A percentile compares a stretch with the other conserved stretches of the same genome.
phyloP scores from a whole-genome alignment of 2,329 filamentous ascomycete species.

The Alternaria sp. region DNA sequence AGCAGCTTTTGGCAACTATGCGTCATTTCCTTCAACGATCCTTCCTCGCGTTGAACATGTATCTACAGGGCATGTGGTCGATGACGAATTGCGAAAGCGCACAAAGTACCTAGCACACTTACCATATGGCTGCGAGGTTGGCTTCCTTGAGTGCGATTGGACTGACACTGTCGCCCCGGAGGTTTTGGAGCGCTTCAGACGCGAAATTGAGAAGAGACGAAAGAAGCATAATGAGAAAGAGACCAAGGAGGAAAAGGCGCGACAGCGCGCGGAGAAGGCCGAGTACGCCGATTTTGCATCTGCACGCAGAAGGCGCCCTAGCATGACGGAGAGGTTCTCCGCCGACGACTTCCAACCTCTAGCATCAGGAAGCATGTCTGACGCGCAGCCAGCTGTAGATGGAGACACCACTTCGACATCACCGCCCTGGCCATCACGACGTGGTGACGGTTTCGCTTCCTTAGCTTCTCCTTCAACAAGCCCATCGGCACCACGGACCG shows the following conservation, averaged over 20 bases:
- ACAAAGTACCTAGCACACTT: slow-evolving; percentile 88
- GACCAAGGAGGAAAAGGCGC: slow-evolving; percentile 83
- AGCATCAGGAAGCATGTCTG: slow-evolving; percentile 37
- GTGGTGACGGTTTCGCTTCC: slow-evolving; percentile 66
- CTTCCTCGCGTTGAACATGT: slow-evolving; percentile 88
- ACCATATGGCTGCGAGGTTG: slow-evolving; percentile 89
- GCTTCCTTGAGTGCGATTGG: slow-evolving; percentile 94
- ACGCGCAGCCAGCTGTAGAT: slow-evolving; percentile 38
- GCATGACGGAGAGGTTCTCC: slow-evolving; percentile 62
- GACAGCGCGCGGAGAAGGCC: slow-evolving; percentile 79
- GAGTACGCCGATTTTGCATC: slow-evolving; percentile 76
- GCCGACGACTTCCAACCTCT: slow-evolving; percentile 57
- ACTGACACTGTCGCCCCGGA: slow-evolving; percentile 82
- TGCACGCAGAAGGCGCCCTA: slow-evolving; percentile 67
- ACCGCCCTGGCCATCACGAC: slow-evolving; percentile 63
- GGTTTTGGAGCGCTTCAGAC: slow-evolving; percentile 76
- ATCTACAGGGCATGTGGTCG: slow-evolving; percentile 84
- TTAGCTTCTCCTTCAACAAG: slow-evolving; percentile 83
- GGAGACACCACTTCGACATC: slow-evolving; percentile 52
- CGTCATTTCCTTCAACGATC: slow-evolving; percentile 82
- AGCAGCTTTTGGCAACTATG: slow-evolving; percentile 84
- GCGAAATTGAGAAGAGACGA: slow-evolving; percentile 77
- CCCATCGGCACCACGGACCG: slow-evolving; percentile 77
- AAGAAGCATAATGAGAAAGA: slow-evolving; percentile 85
- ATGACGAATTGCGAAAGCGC: slow-evolving; percentile 82